A percentile compares a stretch with the other conserved stretches of the same genome.
Conservation (phyloP, 148 eudicot species). For the Rhododendron vialii region DNA sequence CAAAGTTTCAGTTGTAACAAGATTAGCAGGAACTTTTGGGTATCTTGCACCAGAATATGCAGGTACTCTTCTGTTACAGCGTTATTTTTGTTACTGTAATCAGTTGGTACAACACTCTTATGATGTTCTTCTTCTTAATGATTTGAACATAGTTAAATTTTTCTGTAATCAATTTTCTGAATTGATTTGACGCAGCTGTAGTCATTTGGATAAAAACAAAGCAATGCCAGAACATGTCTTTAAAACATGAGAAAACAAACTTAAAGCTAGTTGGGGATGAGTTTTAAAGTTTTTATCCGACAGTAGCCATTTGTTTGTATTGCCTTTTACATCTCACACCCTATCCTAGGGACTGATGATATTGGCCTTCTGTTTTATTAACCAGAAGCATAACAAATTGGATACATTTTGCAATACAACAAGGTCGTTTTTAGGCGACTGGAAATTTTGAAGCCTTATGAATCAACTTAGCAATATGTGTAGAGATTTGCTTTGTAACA, state of each 20-base stretch:
- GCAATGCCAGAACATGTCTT: neutral
- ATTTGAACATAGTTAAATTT: neutral
- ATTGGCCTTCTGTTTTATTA: neutral
- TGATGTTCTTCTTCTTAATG: neutral
- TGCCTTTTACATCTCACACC: neutral
- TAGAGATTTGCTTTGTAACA: neutral
- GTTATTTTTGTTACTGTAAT: neutral
- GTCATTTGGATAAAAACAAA: neutral
- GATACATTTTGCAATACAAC: neutral
- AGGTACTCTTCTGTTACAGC: conserved; percentile 19
- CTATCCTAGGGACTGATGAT: neutral
- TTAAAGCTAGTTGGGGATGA: neutral
- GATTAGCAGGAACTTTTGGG: conserved; percentile 42
- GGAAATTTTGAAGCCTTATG: neutral
- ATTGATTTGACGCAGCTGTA: neutral
- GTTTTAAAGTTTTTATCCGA: neutral
- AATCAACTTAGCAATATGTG: neutral
- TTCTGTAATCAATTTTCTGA: neutral
- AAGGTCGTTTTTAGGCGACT: neutral
- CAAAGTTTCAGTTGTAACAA: conserved; percentile 32
- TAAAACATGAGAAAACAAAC: neutral
- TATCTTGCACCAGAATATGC: conserved; percentile 49
- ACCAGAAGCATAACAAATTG: neutral
- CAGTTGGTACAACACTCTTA: neutral
- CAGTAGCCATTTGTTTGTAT: neutral